A percentile compares a stretch with the other conserved stretches of the same genome.
Conservation (phyloP, 805 yeast genomes). For the Torulaspora microellipsoides region DNA sequence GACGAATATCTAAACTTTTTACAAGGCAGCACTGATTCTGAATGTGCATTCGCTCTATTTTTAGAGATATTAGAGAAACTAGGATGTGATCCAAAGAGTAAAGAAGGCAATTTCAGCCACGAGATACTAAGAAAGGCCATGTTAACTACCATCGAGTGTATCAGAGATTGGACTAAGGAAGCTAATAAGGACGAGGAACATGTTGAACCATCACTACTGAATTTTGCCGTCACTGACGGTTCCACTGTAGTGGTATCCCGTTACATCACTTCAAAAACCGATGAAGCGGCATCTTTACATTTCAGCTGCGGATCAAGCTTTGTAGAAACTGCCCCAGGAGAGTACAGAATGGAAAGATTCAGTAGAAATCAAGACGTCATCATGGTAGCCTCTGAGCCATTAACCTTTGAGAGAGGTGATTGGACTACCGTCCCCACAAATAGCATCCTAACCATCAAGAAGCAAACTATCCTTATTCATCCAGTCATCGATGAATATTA, state of each 20-base stretch:
- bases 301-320: constrained; percentile 92
- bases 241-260: constrained; percentile 78
- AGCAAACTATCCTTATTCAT: constrained; percentile 83
- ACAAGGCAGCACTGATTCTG: constrained; percentile 95
- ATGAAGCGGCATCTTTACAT: constrained; percentile 95
- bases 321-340: constrained; percentile 85
- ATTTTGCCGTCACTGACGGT: constrained; percentile 96
- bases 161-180: constrained; percentile 76
- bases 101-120: constrained; percentile 48
- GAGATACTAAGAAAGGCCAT: constrained; percentile 61
- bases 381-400: constrained; percentile 95
- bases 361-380: constrained; percentile 91
- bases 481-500: constrained; percentile 90
- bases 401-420: constrained; percentile 93
- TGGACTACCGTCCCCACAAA: constrained; percentile 98
- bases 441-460: constrained; percentile 72
- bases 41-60: constrained; percentile 87
- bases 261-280: constrained; percentile 81
- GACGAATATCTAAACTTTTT: constrained; percentile 76
- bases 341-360: constrained; percentile 88
- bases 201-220: constrained; percentile 76
- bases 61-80: constrained; percentile 68
- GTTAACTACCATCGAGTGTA: constrained; percentile 63
- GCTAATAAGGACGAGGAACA: constrained; percentile 38
- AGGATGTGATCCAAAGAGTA: constrained; percentile 65